Evolutionary conservation across 1,284 basidiomycete species (phyloP).

Genomic region (Takashimella tepidaria): DNA sequence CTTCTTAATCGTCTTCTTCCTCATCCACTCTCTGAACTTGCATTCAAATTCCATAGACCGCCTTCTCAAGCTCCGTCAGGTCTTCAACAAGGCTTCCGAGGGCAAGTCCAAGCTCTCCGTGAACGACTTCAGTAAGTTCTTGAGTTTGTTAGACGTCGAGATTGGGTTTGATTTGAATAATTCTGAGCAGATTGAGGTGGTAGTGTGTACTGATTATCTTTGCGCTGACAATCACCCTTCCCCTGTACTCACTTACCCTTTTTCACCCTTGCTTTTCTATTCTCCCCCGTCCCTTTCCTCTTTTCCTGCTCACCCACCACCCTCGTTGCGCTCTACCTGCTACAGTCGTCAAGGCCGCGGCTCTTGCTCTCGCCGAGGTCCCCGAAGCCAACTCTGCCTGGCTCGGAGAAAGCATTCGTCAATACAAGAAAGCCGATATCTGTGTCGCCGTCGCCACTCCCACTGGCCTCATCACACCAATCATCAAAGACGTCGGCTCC

Average conservation of each 20-base stretch:
- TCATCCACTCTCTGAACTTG: too few species aligned
- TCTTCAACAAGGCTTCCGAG: slow-evolving; percentile 87
- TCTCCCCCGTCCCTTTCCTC: too few species aligned
- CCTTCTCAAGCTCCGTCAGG: slow-evolving; percentile 84
- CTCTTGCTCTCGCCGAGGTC: slow-evolving; percentile 85
- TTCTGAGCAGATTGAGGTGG: too few species aligned
- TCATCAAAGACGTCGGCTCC: slow-evolving; percentile 85
- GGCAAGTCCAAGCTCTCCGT: slow-evolving; percentile 84
- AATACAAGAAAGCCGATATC: slow-evolving; percentile 95
- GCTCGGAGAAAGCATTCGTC: slow-evolving; percentile 92
- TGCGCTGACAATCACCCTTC: too few species aligned
- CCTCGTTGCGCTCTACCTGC: too few species aligned
- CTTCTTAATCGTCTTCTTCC: too few species aligned
- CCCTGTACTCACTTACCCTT: too few species aligned
- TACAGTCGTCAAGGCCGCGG: slow-evolving; percentile 80
- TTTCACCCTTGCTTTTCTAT: too few species aligned
- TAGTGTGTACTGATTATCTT: too few species aligned
- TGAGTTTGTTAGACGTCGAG: too few species aligned
- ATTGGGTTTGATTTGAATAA: too few species aligned
- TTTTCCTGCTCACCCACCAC: too few species aligned
- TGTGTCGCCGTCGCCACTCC: slow-evolving; percentile 96
- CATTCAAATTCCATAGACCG: slow-evolving; percentile 51
- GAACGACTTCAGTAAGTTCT: slow-evolving; percentile 78
- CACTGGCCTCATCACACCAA: slow-evolving; percentile 94
- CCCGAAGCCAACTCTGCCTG: slow-evolving; percentile 98